Evolutionary conservation across 345 rosid species (phyloP).

Genomic region (Arabis alpina): DNA sequence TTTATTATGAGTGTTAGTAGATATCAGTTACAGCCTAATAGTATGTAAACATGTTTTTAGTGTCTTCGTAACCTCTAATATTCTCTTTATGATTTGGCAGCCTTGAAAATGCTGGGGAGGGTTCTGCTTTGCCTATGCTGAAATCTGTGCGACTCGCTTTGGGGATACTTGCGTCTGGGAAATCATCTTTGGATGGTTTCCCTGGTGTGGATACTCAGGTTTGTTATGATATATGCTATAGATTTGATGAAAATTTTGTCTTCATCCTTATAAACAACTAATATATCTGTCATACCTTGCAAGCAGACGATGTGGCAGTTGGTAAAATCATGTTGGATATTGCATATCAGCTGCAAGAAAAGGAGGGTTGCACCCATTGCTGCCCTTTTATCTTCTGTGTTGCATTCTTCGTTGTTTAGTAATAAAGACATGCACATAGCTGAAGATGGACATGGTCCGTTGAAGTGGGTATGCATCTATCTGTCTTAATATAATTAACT

Average conservation of each 20-base stretch:
- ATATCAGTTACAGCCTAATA: slow-evolving; percentile 10
- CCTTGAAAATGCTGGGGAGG: slow-evolving; percentile 97
- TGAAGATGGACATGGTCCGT: slow-evolving; percentile 66
- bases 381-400: slow-evolving; percentile 81
- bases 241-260: slow-evolving; percentile 10
- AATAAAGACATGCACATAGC: slow-evolving; percentile 69
- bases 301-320: slow-evolving; percentile 87
- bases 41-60: neutral
- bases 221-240: slow-evolving; percentile 6
- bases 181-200: slow-evolving; percentile 53
- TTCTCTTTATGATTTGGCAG: slow-evolving; percentile 51
- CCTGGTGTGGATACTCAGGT: slow-evolving; percentile 76
- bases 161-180: slow-evolving; percentile 64
- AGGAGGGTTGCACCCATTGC: slow-evolving; percentile 92
- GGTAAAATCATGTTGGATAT: slow-evolving; percentile 86
- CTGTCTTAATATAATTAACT: slow-evolving; percentile 3
- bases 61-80: neutral
- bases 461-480: slow-evolving; percentile 77
- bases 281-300: slow-evolving; percentile 16
- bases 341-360: slow-evolving; percentile 88
- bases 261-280: neutral
- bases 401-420: slow-evolving; percentile 74
- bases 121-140: slow-evolving; percentile 83
- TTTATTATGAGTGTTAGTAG: neutral
- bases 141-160: slow-evolving; percentile 75